phyloP scores from a whole-genome alignment of 495 filamentous ascomycete species.

The Tuber borchii region DNA sequence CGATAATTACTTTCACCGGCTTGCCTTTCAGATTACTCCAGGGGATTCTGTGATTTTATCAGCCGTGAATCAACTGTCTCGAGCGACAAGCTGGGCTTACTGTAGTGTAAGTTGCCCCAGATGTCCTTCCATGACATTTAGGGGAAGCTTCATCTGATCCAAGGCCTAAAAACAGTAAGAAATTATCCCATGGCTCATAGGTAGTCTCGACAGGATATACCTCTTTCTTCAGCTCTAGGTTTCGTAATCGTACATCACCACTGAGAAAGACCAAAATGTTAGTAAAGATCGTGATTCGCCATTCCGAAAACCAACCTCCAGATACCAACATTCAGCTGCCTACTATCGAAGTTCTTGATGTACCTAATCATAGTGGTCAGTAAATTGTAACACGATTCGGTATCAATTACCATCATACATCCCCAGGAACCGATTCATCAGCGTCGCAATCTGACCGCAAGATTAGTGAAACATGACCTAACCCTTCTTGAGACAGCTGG shows the following conservation, averaged over 20 bases:
- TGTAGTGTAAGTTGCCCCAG: conserved; percentile 75
- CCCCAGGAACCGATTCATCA: conserved; percentile 97
- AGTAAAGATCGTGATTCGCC: background rate
- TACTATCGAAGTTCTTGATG: conserved; percentile 96
- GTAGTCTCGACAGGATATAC: conserved; percentile 10
- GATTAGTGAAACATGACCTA: conserved; percentile 1
- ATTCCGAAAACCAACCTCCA: conserved; percentile 53
- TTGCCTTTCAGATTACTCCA: conserved; percentile 94
- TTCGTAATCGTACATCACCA: conserved; percentile 85
- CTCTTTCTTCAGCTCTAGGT: conserved; percentile 85
- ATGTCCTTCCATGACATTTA: conserved; percentile 95
- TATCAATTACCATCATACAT: conserved; percentile 57
- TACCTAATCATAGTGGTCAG: conserved; percentile 29
- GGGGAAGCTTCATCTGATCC: conserved; percentile 87
- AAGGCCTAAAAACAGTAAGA: conserved; percentile 53
- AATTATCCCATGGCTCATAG: background rate
- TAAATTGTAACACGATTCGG: background rate
- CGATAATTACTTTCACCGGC: conserved; percentile 86
- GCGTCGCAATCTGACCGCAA: conserved; percentile 61
- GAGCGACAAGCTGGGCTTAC: conserved; percentile 8
- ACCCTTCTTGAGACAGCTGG: background rate
- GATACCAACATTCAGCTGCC: conserved; percentile 93
- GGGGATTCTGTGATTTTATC: conserved; percentile 57
- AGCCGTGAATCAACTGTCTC: background rate
- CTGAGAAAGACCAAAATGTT: conserved; percentile 34